Conservation (phyloP, 2,329 filamentous ascomycete species). For the Alternaria sp. region DNA sequence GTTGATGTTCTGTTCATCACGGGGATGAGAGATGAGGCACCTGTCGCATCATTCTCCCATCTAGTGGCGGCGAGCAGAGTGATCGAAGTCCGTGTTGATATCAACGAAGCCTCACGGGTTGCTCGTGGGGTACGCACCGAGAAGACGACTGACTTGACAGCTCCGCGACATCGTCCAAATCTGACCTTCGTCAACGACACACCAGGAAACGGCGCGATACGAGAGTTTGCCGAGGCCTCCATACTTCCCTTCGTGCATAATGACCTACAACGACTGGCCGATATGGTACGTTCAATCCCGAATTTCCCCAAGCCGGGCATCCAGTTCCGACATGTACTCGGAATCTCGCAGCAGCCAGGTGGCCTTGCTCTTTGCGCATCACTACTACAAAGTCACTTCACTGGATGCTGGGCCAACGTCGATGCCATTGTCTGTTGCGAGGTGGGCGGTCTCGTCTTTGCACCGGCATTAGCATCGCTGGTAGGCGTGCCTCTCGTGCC, state of each 20-base stretch:
- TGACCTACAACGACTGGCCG: conserved; percentile 54
- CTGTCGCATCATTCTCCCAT: conserved; percentile 61
- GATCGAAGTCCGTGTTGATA: conserved; percentile 60
- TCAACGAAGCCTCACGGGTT: conserved; percentile 47
- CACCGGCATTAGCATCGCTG: conserved; percentile 55
- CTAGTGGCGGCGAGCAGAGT: conserved; percentile 60
- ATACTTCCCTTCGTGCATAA: conserved; percentile 57
- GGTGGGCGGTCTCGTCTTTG: conserved; percentile 63
- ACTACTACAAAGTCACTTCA: conserved; percentile 57
- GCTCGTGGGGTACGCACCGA: conserved; percentile 42
- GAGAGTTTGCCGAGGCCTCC: conserved; percentile 50
- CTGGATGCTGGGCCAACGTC: conserved; percentile 56
- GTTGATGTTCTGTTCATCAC: conserved; percentile 66
- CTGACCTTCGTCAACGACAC: conserved; percentile 61
- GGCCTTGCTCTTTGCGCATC: conserved; percentile 60
- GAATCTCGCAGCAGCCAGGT: conserved; percentile 58
- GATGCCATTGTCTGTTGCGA: conserved; percentile 61
- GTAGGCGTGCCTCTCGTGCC: conserved; percentile 55
- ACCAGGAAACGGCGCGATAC: conserved; percentile 48
- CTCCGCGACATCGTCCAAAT: conserved; percentile 47
- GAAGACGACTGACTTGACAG: conserved; percentile 15
- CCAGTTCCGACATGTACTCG: conserved; percentile 65
- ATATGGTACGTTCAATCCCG: conserved; percentile 58
- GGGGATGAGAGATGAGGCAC: conserved; percentile 67
- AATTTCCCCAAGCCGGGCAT: conserved; percentile 60